Evolutionary conservation across 805 yeast species (phyloP).

Genomic region (Yarrowia sp.): DNA sequence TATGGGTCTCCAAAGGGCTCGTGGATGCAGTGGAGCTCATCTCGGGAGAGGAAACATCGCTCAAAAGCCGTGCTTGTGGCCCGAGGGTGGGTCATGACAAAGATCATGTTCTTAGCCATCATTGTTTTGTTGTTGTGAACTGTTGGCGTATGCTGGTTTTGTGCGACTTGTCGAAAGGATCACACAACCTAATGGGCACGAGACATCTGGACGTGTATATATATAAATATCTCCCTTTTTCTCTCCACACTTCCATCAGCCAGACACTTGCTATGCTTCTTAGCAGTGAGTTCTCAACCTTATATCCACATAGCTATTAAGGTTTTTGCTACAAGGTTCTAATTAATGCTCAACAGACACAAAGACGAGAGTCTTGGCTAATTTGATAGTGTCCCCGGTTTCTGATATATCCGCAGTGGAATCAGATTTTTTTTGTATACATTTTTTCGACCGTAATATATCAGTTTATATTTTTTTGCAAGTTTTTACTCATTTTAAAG

Average conservation of each 20-base stretch:
- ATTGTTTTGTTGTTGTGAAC: not conserved
- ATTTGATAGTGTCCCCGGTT: no score
- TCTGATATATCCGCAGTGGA: no score
- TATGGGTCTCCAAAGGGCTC: slow-evolving; percentile 37
- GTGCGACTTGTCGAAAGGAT: not conserved
- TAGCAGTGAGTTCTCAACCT: not conserved
- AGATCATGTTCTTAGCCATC: slow-evolving; percentile 26
- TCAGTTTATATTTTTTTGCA: no score
- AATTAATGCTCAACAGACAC: not conserved
- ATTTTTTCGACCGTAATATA: no score
- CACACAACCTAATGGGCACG: not conserved
- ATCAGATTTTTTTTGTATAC: no score
- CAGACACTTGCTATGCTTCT: slow-evolving; percentile 8
- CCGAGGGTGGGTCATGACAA: slow-evolving; percentile 35
- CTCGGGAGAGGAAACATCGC: slow-evolving; percentile 33
- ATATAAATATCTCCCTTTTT: not conserved
- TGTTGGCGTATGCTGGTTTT: not conserved
- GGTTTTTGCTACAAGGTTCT: not conserved
- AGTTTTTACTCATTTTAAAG: no score
- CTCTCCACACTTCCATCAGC: slow-evolving; percentile 8
- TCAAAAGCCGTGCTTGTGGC: slow-evolving; percentile 36
- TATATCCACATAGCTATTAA: no score
- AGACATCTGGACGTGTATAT: not conserved
- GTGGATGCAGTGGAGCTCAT: slow-evolving; percentile 32
- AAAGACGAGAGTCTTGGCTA: not conserved